These are phyloP conservation scores for Tolypocladium album DNA, from an alignment of 2,329 filamentous ascomycete genomes.

Conservation along the genomic window DNA sequence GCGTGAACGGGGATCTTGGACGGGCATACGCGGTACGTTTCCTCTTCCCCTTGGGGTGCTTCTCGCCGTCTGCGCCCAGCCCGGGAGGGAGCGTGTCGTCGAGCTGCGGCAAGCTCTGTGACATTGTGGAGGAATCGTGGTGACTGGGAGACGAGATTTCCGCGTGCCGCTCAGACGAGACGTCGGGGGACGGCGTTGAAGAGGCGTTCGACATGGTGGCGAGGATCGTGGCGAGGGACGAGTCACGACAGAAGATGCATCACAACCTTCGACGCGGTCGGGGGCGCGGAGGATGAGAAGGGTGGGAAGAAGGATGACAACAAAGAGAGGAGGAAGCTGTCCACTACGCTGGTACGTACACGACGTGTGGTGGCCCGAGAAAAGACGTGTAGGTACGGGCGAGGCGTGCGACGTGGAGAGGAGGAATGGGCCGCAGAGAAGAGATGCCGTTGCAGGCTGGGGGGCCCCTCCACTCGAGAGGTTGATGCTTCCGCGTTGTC, in stretches of 20 bases:
- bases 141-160: constrained; percentile 10
- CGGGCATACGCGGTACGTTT: constrained; percentile 51
- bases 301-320: neutral
- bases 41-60: constrained; percentile 49
- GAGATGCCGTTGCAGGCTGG: constrained; percentile 2
- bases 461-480: constrained; percentile 1
- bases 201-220: constrained; percentile 14
- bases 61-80: constrained; percentile 18
- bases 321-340: constrained; percentile 9
- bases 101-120: constrained; percentile 4
- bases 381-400: constrained; percentile 3
- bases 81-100: constrained; percentile 8
- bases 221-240: neutral
- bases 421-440: constrained; percentile 2
- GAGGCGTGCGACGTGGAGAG: constrained; percentile 1
- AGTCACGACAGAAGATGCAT: neutral
- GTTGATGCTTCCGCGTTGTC: constrained; percentile 12
- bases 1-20: neutral
- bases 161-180: constrained; percentile 13
- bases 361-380: neutral
- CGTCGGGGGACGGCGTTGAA: constrained; percentile 9
- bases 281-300: neutral
- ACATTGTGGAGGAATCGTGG: constrained; percentile 11
- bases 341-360: constrained; percentile 1
- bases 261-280: neutral